Conservation (phyloP, 805 yeast genomes). For the Metschnikowia cerradonensis region DNA sequence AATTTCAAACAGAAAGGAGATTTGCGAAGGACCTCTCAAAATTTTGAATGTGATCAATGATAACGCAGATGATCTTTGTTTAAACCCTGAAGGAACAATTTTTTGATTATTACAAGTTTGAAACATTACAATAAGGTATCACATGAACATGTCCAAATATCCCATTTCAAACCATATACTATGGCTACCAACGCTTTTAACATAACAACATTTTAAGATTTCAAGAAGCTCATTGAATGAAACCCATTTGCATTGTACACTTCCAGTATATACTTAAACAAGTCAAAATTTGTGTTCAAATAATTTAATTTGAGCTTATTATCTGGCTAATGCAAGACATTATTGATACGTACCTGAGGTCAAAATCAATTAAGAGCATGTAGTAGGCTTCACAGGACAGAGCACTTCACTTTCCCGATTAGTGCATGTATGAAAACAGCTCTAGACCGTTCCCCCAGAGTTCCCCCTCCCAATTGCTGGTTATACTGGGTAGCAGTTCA, state of each 20-base stretch:
- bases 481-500: background rate
- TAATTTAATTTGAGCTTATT: too few species aligned
- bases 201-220: too few species aligned
- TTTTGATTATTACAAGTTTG: background rate
- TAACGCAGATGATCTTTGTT: background rate
- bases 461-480: background rate
- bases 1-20: background rate
- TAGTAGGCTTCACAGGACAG: background rate
- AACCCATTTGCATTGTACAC: too few species aligned
- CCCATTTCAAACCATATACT: background rate
- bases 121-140: background rate
- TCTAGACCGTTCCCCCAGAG: background rate
- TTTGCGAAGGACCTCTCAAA: background rate
- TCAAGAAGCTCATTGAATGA: too few species aligned
- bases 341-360: background rate
- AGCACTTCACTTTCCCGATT: background rate
- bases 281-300: too few species aligned
- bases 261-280: too few species aligned
- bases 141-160: background rate
- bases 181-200: too few species aligned
- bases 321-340: too few species aligned
- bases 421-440: background rate
- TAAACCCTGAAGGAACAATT: background rate
- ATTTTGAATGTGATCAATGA: background rate
- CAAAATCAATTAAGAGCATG: background rate